phyloP scores from a whole-genome alignment of 257 asterid genomes.

The Dorcoceras hygrometricum region DNA sequence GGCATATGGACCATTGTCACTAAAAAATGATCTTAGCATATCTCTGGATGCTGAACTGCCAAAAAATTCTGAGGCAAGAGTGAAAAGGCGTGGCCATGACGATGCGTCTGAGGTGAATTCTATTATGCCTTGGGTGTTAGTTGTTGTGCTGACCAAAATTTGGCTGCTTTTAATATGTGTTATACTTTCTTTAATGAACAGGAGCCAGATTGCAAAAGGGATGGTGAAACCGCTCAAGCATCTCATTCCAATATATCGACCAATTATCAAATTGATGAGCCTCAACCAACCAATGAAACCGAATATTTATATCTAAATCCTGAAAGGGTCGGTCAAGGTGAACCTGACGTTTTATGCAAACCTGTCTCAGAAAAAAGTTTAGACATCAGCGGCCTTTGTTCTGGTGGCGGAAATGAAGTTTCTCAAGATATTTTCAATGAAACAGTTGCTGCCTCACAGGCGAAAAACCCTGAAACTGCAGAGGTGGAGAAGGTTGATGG shows the following conservation, averaged over 20 bases:
- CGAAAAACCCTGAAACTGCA: constrained; percentile 24
- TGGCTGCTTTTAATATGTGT: constrained; percentile 5
- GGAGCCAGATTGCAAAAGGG: constrained; percentile 38
- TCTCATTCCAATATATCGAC: constrained; percentile 26
- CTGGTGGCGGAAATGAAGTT: constrained; percentile 31
- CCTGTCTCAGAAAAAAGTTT: constrained; percentile 29
- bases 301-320: constrained; percentile 33
- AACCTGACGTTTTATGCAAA: constrained; percentile 26
- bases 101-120: constrained; percentile 46
- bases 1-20: constrained; percentile 33
- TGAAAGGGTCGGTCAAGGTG: constrained; percentile 29
- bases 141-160: constrained; percentile 17
- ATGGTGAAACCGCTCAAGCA: constrained; percentile 35
- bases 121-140: constrained; percentile 1
- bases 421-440: constrained; percentile 31
- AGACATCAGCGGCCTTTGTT: constrained; percentile 24
- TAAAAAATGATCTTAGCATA: constrained; percentile 21
- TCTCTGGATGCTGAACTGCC: constrained; percentile 36
- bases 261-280: constrained; percentile 30
- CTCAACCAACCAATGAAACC: constrained; percentile 32
- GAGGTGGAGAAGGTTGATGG: constrained; percentile 45
- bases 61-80: constrained; percentile 32
- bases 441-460: constrained; percentile 31
- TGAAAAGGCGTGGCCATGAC: constrained; percentile 33
- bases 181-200: constrained; percentile 31